Evolutionary conservation across 192 early-diverging fungal species (phyloP).

Genomic region (Diversispora epigaea): DNA sequence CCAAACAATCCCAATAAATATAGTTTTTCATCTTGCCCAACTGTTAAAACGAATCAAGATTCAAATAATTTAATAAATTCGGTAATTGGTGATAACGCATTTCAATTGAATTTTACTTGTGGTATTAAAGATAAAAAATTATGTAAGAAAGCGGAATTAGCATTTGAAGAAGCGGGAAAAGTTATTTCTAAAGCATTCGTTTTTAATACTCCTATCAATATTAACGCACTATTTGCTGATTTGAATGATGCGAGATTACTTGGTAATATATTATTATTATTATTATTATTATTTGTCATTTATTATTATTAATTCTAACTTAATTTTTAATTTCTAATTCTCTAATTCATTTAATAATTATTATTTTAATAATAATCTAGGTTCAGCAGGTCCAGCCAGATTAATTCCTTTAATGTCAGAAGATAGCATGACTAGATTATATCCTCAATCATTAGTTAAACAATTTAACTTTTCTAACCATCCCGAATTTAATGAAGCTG

Average conservation of each 20-base stretch:
- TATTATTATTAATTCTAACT: constrained; percentile 22
- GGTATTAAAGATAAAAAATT: not conserved
- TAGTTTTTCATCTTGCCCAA: no score
- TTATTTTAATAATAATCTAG: constrained; percentile 7
- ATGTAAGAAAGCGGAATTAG: constrained; percentile 34
- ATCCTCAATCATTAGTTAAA: constrained; percentile 47
- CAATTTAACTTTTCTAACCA: constrained; percentile 34
- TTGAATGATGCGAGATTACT: constrained; percentile 27
- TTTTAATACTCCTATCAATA: constrained; percentile 32
- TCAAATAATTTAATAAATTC: no score
- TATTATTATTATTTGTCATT: not conserved
- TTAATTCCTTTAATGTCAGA: constrained; percentile 36
- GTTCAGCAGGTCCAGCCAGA: constrained; percentile 37
- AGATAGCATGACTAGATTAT: constrained; percentile 42
- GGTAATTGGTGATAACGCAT: not conserved
- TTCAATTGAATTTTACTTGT: constrained; percentile 4
- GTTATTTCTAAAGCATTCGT: constrained; percentile 34
- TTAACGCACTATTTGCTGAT: constrained; percentile 37
- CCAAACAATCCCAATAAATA: no score
- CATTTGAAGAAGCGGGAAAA: constrained; percentile 35
- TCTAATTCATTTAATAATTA: not conserved
- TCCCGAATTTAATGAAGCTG: constrained; percentile 32
- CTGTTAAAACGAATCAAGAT: no score
- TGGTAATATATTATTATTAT: not conserved
- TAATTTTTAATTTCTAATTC: constrained; percentile 14